These are phyloP conservation scores for Apostasia ramifera DNA, from an alignment of 106 monocot species.

Conservation along the genomic window DNA sequence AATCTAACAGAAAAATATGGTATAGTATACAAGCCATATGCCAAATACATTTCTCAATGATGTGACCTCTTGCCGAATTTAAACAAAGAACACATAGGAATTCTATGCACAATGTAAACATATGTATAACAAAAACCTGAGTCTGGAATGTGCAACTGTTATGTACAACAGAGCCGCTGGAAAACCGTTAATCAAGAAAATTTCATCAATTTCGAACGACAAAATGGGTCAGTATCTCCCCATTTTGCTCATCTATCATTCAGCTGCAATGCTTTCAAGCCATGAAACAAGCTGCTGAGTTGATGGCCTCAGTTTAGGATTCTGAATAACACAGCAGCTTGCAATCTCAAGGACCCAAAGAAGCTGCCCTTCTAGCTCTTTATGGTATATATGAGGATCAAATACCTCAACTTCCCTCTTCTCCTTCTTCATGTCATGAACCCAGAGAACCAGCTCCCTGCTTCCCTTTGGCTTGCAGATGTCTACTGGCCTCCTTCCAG, in stretches of 20 bases:
- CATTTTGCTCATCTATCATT: not conserved
- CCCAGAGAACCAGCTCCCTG: conserved; percentile 21
- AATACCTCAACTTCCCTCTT: conserved; percentile 20
- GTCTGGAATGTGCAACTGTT: too few species aligned
- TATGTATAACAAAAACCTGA: too few species aligned
- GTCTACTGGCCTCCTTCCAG: conserved; percentile 20
- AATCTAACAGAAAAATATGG: too few species aligned
- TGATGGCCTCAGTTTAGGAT: conserved; percentile 16
- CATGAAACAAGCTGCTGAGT: conserved; percentile 17
- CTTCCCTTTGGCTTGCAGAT: conserved; percentile 19
- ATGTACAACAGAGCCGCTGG: too few species aligned
- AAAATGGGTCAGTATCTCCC: too few species aligned
- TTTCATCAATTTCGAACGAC: too few species aligned
- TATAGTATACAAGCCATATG: too few species aligned
- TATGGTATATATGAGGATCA: conserved; percentile 9
- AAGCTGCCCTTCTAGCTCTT: conserved; percentile 7
- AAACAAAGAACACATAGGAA: too few species aligned
- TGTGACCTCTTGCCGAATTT: too few species aligned
- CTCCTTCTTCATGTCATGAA: conserved; percentile 20
- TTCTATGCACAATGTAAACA: too few species aligned
- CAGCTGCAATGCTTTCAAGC: conserved; percentile 9
- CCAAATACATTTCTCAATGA: too few species aligned
- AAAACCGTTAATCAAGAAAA: too few species aligned
- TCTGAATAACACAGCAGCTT: conserved; percentile 12
- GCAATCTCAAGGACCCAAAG: conserved; percentile 17